Conservation (phyloP, 805 yeast species). For the Hanseniaspora thailandica region DNA sequence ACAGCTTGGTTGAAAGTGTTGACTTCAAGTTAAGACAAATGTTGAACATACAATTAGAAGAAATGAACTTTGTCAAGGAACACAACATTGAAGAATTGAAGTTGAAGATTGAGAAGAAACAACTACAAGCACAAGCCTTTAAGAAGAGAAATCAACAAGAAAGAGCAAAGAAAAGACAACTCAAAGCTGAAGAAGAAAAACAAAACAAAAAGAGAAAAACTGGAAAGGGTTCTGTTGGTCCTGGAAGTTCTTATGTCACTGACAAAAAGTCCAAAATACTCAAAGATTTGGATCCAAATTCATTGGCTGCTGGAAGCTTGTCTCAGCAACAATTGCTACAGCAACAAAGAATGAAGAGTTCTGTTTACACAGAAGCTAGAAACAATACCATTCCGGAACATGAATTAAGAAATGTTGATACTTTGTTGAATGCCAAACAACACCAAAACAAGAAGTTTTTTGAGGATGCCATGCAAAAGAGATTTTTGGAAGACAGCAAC, state of each 20-base stretch:
- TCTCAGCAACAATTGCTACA: conserved; percentile 17
- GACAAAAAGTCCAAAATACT: conserved; percentile 17
- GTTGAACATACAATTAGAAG: conserved; percentile 4
- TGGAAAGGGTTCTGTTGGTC: conserved; percentile 16
- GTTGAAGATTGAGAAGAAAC: conserved; percentile 4
- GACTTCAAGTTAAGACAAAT: conserved; percentile 7
- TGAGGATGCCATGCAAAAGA: conserved; percentile 62
- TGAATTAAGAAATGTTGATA: conserved; percentile 72
- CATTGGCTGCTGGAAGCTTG: neutral
- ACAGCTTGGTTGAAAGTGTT: neutral
- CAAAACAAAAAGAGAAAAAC: conserved; percentile 6
- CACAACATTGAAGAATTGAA: conserved; percentile 12
- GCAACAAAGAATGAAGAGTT: conserved; percentile 28
- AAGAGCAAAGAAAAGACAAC: conserved; percentile 6
- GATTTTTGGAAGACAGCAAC: conserved; percentile 49
- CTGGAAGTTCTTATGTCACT: conserved; percentile 8
- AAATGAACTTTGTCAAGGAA: conserved; percentile 4
- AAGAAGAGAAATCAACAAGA: conserved; percentile 12
- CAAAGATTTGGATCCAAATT: conserved; percentile 16
- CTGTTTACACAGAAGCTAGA: conserved; percentile 77
- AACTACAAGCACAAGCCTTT: neutral
- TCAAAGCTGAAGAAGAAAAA: conserved; percentile 7
- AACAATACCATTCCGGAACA: conserved; percentile 88
- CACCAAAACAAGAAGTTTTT: conserved; percentile 74
- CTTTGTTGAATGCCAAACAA: conserved; percentile 61